A percentile compares a stretch with the other conserved stretches of the same genome.
Evolutionary conservation across 805 yeast species (phyloP).

Genomic region (Candida nemodendra): DNA sequence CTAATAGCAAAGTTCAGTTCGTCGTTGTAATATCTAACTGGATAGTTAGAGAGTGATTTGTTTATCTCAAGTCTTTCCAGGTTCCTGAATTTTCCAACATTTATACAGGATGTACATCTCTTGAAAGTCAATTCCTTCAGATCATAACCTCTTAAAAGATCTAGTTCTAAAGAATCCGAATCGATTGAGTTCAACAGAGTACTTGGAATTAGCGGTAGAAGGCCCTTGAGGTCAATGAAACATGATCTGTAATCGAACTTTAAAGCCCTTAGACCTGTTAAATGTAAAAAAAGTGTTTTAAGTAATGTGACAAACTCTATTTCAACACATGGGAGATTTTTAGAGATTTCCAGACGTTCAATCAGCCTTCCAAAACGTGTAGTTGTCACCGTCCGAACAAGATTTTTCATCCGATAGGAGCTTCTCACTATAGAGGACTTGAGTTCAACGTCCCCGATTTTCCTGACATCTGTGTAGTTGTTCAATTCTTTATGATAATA

Average conservation of each 20-base stretch:
- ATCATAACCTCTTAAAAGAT: background rate
- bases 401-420: slow-evolving; percentile 23
- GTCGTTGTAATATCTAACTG: slow-evolving; percentile 9
- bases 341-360: slow-evolving; percentile 19
- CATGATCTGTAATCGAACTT: slow-evolving; percentile 22
- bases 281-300: slow-evolving; percentile 13
- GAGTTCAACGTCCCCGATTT: slow-evolving; percentile 9
- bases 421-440: slow-evolving; percentile 22
- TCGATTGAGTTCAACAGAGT: slow-evolving; percentile 10
- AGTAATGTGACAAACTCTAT: slow-evolving; percentile 19
- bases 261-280: slow-evolving; percentile 16
- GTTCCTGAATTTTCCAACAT: slow-evolving; percentile 8
- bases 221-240: slow-evolving; percentile 17
- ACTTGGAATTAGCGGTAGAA: slow-evolving; percentile 9
- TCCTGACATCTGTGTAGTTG: slow-evolving; percentile 13
- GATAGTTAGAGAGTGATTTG: slow-evolving; percentile 11
- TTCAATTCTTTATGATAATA: slow-evolving; percentile 25
- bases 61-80: slow-evolving; percentile 14
- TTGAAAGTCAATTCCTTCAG: slow-evolving; percentile 9
- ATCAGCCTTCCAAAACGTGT: slow-evolving; percentile 11
- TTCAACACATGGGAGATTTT: slow-evolving; percentile 26
- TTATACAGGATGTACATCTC: slow-evolving; percentile 1
- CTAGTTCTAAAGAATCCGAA: slow-evolving; percentile 12
- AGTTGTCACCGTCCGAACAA: slow-evolving; percentile 16
- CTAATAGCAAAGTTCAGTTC: slow-evolving; percentile 8